Conservation (phyloP, 176 grass and related monocot species). For the Lolium multiflorum region DNA sequence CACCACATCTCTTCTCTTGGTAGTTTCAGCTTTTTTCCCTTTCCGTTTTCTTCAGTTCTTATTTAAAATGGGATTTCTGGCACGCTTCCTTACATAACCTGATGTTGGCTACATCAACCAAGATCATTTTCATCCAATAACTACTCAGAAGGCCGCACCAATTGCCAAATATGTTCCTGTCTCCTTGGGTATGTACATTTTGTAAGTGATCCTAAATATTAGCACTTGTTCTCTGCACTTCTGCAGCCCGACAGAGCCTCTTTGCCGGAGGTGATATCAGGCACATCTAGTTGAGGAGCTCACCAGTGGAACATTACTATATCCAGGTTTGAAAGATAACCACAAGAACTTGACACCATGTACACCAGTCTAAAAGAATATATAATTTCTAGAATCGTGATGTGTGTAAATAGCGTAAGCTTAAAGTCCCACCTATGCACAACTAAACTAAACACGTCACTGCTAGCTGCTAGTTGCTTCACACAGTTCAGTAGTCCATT, state of each 20-base stretch:
- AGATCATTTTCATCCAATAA: background rate
- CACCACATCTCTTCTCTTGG: background rate
- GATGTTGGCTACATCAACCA: background rate
- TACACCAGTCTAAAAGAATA: background rate
- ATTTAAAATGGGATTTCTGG: background rate
- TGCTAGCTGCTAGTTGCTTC: conserved; percentile 4
- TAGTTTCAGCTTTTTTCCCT: background rate
- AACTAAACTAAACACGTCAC: background rate
- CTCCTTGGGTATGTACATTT: background rate
- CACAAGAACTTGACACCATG: conserved; percentile 17
- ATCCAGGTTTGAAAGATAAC: conserved; percentile 21
- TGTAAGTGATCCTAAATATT: background rate
- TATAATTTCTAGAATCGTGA: background rate
- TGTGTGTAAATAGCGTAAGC: background rate
- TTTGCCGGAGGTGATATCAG: conserved; percentile 12
- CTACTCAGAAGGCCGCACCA: background rate
- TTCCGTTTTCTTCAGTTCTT: background rate
- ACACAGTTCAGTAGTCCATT: background rate
- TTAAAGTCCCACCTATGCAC: background rate
- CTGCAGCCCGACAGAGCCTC: background rate
- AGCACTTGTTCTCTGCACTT: conserved; percentile 6
- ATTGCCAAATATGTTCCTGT: conserved; percentile 13
- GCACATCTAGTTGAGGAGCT: background rate
- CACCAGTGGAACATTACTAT: background rate
- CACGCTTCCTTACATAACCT: background rate